Conservation (phyloP, 345 rosid genomes). For the Melaleuca quinquenervia region DNA sequence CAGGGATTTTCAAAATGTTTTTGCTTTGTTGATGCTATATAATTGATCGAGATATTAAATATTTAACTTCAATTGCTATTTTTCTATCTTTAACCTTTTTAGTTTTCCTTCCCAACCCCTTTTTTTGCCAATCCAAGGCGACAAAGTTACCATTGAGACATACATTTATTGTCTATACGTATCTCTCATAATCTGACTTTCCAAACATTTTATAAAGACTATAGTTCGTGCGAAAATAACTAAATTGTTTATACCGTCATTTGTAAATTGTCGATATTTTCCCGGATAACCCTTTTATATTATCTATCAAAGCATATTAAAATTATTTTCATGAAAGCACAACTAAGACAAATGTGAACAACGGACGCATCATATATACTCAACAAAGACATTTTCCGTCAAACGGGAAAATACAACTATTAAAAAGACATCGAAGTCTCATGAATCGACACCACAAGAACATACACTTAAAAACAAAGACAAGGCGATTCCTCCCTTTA, state of each 20-base stretch:
- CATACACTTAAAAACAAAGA: neutral
- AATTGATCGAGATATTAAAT: neutral
- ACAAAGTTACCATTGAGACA: accelerated
- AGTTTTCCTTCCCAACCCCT: neutral
- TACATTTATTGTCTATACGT: accelerated
- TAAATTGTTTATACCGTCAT: neutral
- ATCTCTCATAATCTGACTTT: neutral
- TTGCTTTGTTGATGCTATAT: neutral
- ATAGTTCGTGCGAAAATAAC: neutral
- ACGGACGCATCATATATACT: neutral
- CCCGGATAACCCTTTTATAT: neutral
- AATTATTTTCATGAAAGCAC: neutral
- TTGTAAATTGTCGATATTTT: neutral
- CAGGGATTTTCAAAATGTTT: neutral
- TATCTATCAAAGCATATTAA: neutral
- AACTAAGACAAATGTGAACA: neutral
- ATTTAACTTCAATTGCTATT: neutral
- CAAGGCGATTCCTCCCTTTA: neutral
- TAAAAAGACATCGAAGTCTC: neutral
- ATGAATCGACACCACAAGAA: neutral
- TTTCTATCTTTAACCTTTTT: neutral
- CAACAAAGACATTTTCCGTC: neutral
- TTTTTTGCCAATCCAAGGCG: accelerated
- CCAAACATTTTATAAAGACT: no score
- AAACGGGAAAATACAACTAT: neutral